These are phyloP conservation scores for Warburgia ugandensis DNA, from an alignment of 164 flowering plant genomes.

Conservation along the genomic window DNA sequence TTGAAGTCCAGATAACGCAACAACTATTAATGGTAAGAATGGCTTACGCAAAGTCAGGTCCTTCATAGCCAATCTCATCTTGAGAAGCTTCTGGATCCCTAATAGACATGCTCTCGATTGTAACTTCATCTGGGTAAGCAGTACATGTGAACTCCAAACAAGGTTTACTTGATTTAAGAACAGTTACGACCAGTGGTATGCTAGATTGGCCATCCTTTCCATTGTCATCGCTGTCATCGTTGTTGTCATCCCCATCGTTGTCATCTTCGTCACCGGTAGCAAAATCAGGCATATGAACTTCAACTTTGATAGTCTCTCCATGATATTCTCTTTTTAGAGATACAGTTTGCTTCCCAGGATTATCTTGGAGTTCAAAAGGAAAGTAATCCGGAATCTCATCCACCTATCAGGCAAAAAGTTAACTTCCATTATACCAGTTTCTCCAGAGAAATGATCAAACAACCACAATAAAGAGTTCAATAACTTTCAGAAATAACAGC, in stretches of 20 bases:
- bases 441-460: not conserved
- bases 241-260: conserved; percentile 25
- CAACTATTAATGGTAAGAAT: not conserved
- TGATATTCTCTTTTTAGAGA: conserved; percentile 50
- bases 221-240: not conserved
- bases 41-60: conserved; percentile 82
- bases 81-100: conserved; percentile 50
- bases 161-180: conserved; percentile 53
- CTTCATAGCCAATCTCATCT: conserved; percentile 65
- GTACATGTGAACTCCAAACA: conserved; percentile 52
- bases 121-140: conserved; percentile 63
- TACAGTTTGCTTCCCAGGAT: conserved; percentile 48
- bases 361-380: conserved; percentile 69
- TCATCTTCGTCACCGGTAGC: conserved; percentile 42
- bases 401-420: conserved; percentile 24
- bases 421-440: not conserved
- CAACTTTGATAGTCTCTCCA: conserved; percentile 61
- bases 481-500: not conserved
- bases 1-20: not conserved
- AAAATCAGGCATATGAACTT: conserved; percentile 71
- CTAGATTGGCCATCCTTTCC: conserved; percentile 28
- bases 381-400: conserved; percentile 52
- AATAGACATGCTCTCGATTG: conserved; percentile 57
- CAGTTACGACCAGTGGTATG: conserved; percentile 52
- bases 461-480: not conserved